phyloP scores from a whole-genome alignment of 257 asterid species.

The Lycium barbarum region DNA sequence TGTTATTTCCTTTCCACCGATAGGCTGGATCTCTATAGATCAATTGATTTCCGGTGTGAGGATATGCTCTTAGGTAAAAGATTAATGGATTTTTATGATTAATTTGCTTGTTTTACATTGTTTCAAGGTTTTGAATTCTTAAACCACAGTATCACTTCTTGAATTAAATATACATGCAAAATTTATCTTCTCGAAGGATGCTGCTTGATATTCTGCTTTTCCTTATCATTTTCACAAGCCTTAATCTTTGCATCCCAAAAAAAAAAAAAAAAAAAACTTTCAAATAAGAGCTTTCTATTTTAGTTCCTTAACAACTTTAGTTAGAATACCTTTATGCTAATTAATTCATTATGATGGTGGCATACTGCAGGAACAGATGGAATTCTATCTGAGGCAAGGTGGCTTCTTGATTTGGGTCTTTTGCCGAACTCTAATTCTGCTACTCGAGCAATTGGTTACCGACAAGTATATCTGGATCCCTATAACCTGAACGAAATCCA shows the following conservation, averaged over 20 bases:
- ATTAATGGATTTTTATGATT: not conserved
- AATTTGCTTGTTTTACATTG: not conserved
- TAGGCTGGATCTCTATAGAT: conserved; percentile 82
- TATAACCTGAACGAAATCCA: not conserved
- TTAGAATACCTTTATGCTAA: not conserved
- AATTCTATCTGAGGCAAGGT: conserved; percentile 77
- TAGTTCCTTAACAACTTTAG: conserved; percentile 4
- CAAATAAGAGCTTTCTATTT: not conserved
- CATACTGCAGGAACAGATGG: conserved; percentile 61
- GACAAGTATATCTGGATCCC: conserved; percentile 68
- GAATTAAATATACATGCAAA: not conserved
- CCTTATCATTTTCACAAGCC: conserved; percentile 19
- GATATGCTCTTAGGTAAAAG: conserved; percentile 85
- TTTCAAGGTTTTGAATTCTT: not conserved
- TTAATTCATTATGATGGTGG: conserved; percentile 19
- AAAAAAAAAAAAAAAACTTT: not conserved
- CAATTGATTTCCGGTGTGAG: conserved; percentile 95
- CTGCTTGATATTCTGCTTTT: not conserved
- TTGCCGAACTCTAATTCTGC: conserved; percentile 87
- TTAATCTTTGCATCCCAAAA: not conserved
- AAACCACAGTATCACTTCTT: not conserved
- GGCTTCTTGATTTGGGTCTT: conserved; percentile 95
- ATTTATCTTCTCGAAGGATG: not conserved
- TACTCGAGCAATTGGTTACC: conserved; percentile 94
- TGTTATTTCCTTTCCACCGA: conserved; percentile 89